Conservation (phyloP, 2,329 filamentous ascomycete genomes). For the Waltergamsia citrina region DNA sequence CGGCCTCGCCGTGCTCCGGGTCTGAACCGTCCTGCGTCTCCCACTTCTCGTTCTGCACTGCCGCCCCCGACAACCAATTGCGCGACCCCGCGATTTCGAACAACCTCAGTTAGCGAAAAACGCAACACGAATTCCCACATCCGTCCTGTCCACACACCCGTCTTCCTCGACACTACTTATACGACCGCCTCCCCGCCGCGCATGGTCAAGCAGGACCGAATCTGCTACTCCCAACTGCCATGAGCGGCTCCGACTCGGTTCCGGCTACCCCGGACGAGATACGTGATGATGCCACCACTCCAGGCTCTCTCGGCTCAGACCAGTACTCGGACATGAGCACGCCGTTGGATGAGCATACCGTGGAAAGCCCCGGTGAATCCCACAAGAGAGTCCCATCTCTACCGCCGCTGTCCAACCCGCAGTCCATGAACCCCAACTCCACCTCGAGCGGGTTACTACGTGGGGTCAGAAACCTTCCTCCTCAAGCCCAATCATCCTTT, state of each 20-base stretch:
- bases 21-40: too few species aligned
- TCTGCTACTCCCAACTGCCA: constrained; percentile 1
- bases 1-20: too few species aligned
- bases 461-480: constrained; percentile 44
- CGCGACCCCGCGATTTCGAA: too few species aligned
- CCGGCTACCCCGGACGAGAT: constrained; percentile 38
- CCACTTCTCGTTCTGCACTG: too few species aligned
- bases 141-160: neutral
- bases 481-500: constrained; percentile 25
- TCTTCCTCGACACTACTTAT: neutral
- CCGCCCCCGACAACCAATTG: too few species aligned
- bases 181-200: constrained; percentile 24
- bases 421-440: constrained; percentile 71
- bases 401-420: constrained; percentile 50
- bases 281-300: constrained; percentile 21
- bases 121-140: too few species aligned
- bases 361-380: constrained; percentile 21
- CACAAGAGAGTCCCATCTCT: constrained; percentile 48
- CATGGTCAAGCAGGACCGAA: constrained; percentile 2
- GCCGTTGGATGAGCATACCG: constrained; percentile 29
- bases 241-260: constrained; percentile 22
- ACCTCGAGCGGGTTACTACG: constrained; percentile 72
- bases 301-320: constrained; percentile 33
- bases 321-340: constrained; percentile 38
- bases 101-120: too few species aligned